These are phyloP conservation scores for Paramecium sonneborni DNA, from an alignment of 73 alveolate genomes.

Conservation along the genomic window DNA sequence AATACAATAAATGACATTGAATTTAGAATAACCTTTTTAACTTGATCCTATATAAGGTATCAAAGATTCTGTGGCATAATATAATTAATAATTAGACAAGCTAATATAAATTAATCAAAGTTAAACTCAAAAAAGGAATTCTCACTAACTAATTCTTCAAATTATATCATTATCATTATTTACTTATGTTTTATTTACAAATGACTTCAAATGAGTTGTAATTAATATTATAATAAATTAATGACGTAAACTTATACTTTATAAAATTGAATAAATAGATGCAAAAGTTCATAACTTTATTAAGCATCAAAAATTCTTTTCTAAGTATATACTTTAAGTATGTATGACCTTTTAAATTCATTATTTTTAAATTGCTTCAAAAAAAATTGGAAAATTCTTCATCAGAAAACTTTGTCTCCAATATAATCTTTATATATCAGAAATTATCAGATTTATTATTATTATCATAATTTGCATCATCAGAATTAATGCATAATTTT, in stretches of 20 bases:
- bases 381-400: not conserved
- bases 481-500: conserved; percentile 27
- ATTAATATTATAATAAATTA: not conserved
- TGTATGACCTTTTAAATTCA: not conserved
- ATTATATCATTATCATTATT: conserved; percentile 11
- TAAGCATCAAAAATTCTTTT: not conserved
- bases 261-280: not conserved
- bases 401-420: not conserved
- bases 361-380: not conserved
- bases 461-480: conserved; percentile 42
- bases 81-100: not conserved
- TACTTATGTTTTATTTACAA: not conserved
- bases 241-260: not conserved
- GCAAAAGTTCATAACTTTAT: not conserved
- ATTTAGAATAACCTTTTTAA: not conserved
- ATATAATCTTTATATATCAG: not conserved
- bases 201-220: conserved; percentile 31
- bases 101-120: not conserved
- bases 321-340: not conserved
- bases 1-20: not conserved
- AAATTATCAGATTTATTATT: not conserved
- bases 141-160: not conserved
- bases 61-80: not conserved
- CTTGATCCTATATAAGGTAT: not conserved
- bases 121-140: not conserved